Base-by-base conservation (phyloP, 176 grass and related monocot genomes). In the Sorghum bicolor region DNA sequence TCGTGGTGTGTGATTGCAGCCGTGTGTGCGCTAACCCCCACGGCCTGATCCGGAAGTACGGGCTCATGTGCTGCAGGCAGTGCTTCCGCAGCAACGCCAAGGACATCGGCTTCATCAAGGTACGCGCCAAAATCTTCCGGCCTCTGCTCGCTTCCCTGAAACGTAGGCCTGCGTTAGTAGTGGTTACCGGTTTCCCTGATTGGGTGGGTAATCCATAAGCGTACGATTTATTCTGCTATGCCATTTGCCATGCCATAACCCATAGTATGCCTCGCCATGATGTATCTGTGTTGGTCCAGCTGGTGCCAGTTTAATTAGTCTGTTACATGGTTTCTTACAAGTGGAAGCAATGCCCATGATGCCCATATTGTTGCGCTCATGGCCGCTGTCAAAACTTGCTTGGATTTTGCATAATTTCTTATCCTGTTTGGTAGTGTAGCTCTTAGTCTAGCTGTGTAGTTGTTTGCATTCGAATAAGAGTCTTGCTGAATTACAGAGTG, bases 21-120 rank as follows among this genome's bases (percentile, higher is more conserved):
- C 87, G 94, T 58, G 94, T 97, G 34, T 94, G 94, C 85, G 90
- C 86, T 6, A 94, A 97, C 33, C 88, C 94, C 16, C 94, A 97
- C 70, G 94, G 87, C 32, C 47, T 97, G 66, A 97, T 97, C 85
- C 87, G 95, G 75, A 94, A 97, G 81, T 97, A 97, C 28, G 95
- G 95, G 2, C 88, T 97, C 41, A 97, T 97, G 95, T 97, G 95
- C 79, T 97, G 95, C 88, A 90, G 92, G 70, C 92, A 97, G 82
- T 97, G 92, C 88, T 97, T 97, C 78, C 92, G 88, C 69, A 97
- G 95, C 88, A 94, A 94, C 5, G 95, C 95, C 70, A 97, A 97
- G 82, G 88, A 91, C 68, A 97, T 97, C 87, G 95, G 95, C 32
- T 97, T 97, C 83, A 94, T 97, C 87, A 97, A 97, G 95, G 95